These are phyloP conservation scores for Hymenoscyphus fructigenus DNA, from an alignment of 2,329 filamentous ascomycete genomes.

Conservation along the genomic window DNA sequence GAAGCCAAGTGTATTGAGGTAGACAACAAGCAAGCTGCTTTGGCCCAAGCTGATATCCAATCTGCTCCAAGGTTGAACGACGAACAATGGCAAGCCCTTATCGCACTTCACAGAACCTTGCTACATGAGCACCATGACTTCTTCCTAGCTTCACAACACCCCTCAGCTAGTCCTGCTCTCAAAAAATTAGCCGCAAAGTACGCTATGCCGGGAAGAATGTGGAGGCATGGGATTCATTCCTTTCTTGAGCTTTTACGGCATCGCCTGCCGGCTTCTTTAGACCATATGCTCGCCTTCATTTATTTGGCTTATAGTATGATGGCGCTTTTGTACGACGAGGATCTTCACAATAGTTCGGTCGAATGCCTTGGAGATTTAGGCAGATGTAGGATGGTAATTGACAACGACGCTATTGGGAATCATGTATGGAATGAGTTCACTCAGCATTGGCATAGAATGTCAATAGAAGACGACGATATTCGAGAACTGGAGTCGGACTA, in stretches of 20 bases:
- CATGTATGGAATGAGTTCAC: conserved; percentile 6
- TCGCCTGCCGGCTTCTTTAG: conserved; percentile 69
- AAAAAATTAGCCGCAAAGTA: conserved; percentile 46
- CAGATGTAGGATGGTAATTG: conserved; percentile 51
- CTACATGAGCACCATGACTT: conserved; percentile 15
- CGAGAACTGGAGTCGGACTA: too few species aligned
- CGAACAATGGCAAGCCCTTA: conserved; percentile 50
- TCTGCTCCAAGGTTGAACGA: conserved; percentile 48
- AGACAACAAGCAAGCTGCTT: conserved; percentile 57
- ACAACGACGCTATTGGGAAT: conserved; percentile 10
- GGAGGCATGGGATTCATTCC: conserved; percentile 80
- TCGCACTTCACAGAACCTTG: conserved; percentile 10
- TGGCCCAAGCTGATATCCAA: conserved; percentile 46
- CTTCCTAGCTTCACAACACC: conserved; percentile 61
- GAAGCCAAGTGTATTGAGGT: conserved; percentile 86
- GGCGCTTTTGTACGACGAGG: conserved; percentile 77
- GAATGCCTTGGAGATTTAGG: conserved; percentile 85
- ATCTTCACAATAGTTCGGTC: conserved; percentile 74
- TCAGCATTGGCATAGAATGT: conserved; percentile 2
- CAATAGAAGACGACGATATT: not conserved
- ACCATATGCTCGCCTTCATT: conserved; percentile 88
- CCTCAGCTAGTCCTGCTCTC: conserved; percentile 60
- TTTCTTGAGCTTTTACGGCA: conserved; percentile 75
- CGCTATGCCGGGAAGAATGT: conserved; percentile 87
- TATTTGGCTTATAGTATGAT: conserved; percentile 87